Base-by-base conservation (phyloP, 805 yeast species). In the Ogataea wickerhamii region DNA sequence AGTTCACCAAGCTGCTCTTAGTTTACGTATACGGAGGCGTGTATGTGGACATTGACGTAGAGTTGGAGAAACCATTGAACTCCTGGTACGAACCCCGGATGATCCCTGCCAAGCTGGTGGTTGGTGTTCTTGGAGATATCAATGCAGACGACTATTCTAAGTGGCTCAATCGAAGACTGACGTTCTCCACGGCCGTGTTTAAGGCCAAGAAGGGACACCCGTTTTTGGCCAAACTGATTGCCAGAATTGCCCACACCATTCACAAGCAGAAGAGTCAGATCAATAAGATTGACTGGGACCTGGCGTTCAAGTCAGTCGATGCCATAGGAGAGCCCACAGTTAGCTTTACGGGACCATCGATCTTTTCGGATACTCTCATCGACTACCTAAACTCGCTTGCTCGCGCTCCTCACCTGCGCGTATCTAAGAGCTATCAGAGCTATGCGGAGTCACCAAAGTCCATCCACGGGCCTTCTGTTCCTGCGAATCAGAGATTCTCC, bases 41-140 rank as follows among this genome's bases (percentile, higher is more conserved):
- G 3, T 75, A 74, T 44, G 66, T 76, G 3, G 81, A 76, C 44
- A 70, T 73, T 21, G 80, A 76, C 48, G 71, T 80, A 0, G 60
- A 57, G 38, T 67, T 74, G 4, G 59, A 67, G 36, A 73, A 63
- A 38, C 76, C 77, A 4, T 23, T 53, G 10, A 28, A 34, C 5
- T 30, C 36, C 6, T 55, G 60, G 60, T 47, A 41, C 37, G 18
- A 34, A 5, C 37, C 53, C 13, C 34, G 53, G 17, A 33, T 41
- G 34, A 41, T 40, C 18, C 40, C 34, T 4, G 36, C 44, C 12
- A 31, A 40, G 11, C 12, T 55, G 8, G 28, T 46, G 14, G 52
- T 55, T 16, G 57, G 58, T 7, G 33, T 55, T 11, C 35, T 37
- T n/a, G 45, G 34, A 16, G 60, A 55, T 39, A 32, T 43, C 22